Percentiles rank a stretch among this genome's conserved stretches.
phyloP scores from a whole-genome alignment of 106 monocot species.

The Dendrobium chrysotoxum region DNA sequence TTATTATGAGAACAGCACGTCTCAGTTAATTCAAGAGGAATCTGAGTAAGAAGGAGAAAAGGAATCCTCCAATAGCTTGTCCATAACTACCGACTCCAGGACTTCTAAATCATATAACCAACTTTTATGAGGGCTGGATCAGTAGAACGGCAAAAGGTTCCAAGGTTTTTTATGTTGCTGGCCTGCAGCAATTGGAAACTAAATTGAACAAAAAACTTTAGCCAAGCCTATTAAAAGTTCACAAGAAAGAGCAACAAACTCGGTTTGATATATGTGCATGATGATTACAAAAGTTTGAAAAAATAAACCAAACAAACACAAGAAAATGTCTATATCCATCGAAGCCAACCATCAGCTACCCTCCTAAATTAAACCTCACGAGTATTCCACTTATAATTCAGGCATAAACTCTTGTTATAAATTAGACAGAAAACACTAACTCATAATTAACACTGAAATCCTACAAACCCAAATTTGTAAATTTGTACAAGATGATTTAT shows the following conservation, averaged over 20 bases:
- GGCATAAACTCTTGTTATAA: background rate
- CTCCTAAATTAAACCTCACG: background rate
- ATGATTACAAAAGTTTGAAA: background rate
- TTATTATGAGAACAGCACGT: too few relatives aligned
- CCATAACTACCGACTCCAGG: background rate
- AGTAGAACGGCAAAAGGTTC: background rate
- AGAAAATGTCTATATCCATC: background rate
- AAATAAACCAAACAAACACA: background rate
- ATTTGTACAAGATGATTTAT: background rate
- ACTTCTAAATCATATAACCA: background rate
- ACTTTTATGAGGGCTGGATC: background rate
- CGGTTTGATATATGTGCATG: background rate
- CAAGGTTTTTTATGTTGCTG: background rate
- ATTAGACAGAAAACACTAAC: background rate
- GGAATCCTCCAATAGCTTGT: background rate
- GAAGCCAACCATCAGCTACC: background rate
- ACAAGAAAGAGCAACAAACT: background rate
- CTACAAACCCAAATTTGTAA: background rate
- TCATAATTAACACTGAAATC: background rate
- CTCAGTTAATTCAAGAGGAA: background rate
- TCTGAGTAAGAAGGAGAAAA: background rate
- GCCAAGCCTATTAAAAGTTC: background rate
- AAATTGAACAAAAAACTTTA: background rate
- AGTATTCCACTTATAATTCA: background rate
- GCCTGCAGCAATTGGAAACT: background rate